phyloP scores from a whole-genome alignment of 1,139 yeast species.

The Yamadazyma atmosphaerica region DNA sequence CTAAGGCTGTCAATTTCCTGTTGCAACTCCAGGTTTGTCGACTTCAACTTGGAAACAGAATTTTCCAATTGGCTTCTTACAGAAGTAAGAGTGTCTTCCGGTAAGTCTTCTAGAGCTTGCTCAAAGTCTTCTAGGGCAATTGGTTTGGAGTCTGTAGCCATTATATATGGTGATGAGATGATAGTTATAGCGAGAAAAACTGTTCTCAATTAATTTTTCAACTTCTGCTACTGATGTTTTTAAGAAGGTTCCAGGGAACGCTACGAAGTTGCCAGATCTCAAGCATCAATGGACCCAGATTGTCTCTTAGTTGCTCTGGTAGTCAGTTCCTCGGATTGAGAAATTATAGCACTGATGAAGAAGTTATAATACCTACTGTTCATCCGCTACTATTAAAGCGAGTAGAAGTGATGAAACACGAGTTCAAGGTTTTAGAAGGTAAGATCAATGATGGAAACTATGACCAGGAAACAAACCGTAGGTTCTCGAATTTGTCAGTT shows the following conservation, averaged over 20 bases:
- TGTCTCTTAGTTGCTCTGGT: too few relatives aligned
- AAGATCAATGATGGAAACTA: conserved; percentile 50
- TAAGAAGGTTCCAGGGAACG: not conserved
- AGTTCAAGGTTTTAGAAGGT: conserved; percentile 49
- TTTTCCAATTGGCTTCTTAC: conserved; percentile 25
- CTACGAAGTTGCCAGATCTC: not conserved
- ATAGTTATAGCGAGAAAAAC: too few relatives aligned
- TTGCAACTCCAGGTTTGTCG: too few relatives aligned
- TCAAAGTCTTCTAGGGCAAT: conserved; percentile 29
- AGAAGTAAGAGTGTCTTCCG: conserved; percentile 29
- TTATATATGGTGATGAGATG: too few relatives aligned
- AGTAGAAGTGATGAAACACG: conserved; percentile 54
- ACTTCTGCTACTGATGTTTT: not conserved
- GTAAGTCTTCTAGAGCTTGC: conserved; percentile 33
- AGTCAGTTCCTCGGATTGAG: conserved; percentile 2
- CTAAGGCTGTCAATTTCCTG: too few relatives aligned
- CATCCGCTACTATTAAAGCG: conserved; percentile 66
- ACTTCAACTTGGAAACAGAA: conserved; percentile 30
- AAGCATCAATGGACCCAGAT: too few relatives aligned
- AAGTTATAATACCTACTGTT: conserved; percentile 23
- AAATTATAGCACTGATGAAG: conserved; percentile 5
- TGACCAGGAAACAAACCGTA: conserved; percentile 55
- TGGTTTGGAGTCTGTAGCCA: conserved; percentile 12
- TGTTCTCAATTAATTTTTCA: too few relatives aligned
- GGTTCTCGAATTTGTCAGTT: conserved; percentile 54